Evolutionary conservation across 2,329 filamentous ascomycete genomes (phyloP).

Genomic region (Pseudopyrenochaeta lycopersici): DNA sequence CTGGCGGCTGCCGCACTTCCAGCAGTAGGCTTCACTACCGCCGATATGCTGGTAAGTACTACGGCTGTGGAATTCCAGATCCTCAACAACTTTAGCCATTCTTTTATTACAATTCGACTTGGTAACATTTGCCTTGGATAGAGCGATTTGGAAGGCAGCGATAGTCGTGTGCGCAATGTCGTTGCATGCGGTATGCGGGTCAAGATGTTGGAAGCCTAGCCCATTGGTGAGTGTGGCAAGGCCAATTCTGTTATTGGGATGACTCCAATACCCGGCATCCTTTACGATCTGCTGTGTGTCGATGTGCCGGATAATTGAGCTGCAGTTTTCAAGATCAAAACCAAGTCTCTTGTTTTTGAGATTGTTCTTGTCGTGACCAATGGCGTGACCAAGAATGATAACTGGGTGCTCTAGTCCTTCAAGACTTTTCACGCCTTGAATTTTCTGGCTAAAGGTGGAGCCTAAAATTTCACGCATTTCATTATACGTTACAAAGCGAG

Average conservation of each 20-base stretch:
- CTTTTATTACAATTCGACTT: background rate
- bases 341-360: constrained; percentile 18
- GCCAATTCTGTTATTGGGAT: constrained; percentile 15
- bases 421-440: constrained; percentile 9
- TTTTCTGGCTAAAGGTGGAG: constrained; percentile 18
- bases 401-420: constrained; percentile 23
- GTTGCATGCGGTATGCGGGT: constrained; percentile 34
- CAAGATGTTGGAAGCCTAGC: constrained; percentile 21
- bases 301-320: constrained; percentile 24
- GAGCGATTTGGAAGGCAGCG: constrained; percentile 25
- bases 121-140: background rate
- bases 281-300: constrained; percentile 35
- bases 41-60: constrained; percentile 11
- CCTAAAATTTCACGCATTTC: constrained; percentile 20
- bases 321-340: constrained; percentile 16
- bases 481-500: constrained; percentile 22
- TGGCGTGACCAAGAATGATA: constrained; percentile 33
- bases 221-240: constrained; percentile 11
- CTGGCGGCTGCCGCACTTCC: constrained; percentile 8
- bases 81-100: constrained; percentile 9
- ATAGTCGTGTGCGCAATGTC: constrained; percentile 34
- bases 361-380: constrained; percentile 29
- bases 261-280: constrained; percentile 3
- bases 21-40: constrained; percentile 16
- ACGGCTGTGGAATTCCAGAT: constrained; percentile 13